Conservation (phyloP, 805 yeast species). For the Candida morakotiae region DNA sequence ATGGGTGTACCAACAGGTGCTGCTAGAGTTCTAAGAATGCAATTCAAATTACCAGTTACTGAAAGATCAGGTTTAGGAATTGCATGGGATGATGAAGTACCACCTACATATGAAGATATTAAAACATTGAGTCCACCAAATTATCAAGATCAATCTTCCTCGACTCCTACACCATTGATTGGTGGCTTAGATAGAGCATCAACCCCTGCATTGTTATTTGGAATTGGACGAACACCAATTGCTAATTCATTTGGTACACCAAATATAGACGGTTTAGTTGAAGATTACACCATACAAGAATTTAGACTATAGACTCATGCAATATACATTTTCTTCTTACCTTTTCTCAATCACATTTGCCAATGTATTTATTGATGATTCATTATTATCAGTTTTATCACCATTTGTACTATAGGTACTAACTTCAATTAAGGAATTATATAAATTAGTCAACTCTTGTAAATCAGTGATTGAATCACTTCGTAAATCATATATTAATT, state of each 20-base stretch:
- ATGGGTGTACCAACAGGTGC: slow-evolving; percentile 88
- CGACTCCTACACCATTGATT: slow-evolving; percentile 7
- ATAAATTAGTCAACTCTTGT: slow-evolving; percentile 42
- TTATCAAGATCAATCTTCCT: slow-evolving; percentile 35
- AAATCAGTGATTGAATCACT: slow-evolving; percentile 46
- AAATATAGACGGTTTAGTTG: slow-evolving; percentile 26
- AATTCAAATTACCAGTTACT: slow-evolving; percentile 75
- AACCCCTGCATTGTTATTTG: slow-evolving; percentile 33
- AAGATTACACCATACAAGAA: slow-evolving; percentile 31
- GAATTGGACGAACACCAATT: slow-evolving; percentile 41
- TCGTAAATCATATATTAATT: slow-evolving; percentile 46
- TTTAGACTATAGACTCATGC: slow-evolving; percentile 24
- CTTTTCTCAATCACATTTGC: slow-evolving; percentile 2
- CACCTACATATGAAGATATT: slow-evolving; percentile 90
- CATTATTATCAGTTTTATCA: slow-evolving; percentile 1
- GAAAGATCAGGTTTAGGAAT: slow-evolving; percentile 95
- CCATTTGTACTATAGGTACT: slow-evolving; percentile 19
- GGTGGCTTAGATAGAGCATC: slow-evolving; percentile 12
- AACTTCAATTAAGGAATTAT: slow-evolving; percentile 43
- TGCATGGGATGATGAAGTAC: slow-evolving; percentile 99
- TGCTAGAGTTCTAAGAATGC: slow-evolving; percentile 93
- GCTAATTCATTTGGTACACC: slow-evolving; percentile 18
- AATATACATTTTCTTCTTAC: not conserved
- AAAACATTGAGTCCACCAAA: slow-evolving; percentile 83
- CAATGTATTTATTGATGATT: not conserved